Conservation (phyloP, 2,329 filamentous ascomycete genomes). For the Calonectria naviculata region DNA sequence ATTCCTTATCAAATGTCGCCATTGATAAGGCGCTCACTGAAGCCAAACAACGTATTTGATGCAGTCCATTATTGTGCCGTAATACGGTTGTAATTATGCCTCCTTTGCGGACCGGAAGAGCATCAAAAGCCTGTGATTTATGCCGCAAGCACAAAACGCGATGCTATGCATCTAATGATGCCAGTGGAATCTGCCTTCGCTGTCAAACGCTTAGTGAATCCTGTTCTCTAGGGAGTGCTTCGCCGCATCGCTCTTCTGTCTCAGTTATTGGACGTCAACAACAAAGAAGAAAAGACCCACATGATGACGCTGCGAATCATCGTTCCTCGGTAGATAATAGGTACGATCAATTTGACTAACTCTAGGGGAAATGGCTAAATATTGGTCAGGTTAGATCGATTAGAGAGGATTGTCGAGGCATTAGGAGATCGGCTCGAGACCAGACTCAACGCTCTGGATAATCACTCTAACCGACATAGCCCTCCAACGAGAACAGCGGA, state of each 20-base stretch:
- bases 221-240: neutral
- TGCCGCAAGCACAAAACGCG: neutral
- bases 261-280: neutral
- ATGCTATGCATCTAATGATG: neutral
- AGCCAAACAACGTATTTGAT: neutral
- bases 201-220: neutral
- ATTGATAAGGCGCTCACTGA: neutral
- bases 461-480: neutral
- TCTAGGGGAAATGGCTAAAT: neutral
- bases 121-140: neutral
- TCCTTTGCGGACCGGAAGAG: neutral
- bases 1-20: neutral
- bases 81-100: neutral
- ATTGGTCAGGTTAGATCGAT: conserved; percentile 21
- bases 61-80: neutral
- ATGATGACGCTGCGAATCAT: neutral
- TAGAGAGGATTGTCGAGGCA: conserved; percentile 21
- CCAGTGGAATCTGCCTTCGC: neutral
- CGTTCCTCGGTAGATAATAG: neutral
- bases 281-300: neutral
- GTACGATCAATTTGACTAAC: neutral
- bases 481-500: neutral
- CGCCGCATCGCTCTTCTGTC: neutral
- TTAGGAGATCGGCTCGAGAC: conserved; percentile 29
- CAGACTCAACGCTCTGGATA: neutral